Evolutionary conservation across 441 rosid genomes (phyloP).

Genomic region (Bruguiera hainesii): DNA sequence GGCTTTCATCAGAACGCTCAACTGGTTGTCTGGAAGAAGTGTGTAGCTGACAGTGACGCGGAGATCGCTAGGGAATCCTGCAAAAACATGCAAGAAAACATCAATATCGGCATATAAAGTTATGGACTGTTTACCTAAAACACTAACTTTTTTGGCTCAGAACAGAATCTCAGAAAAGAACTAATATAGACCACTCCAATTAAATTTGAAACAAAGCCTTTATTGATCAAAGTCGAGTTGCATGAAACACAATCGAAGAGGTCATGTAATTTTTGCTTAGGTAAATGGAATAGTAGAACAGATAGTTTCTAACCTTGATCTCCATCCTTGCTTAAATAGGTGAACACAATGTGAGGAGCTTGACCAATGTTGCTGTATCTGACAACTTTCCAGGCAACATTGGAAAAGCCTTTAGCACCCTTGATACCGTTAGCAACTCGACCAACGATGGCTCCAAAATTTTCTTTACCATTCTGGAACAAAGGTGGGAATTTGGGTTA

Average conservation of each 20-base stretch:
- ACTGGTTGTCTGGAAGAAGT: slow-evolving; percentile 27
- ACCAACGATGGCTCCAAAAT: neutral
- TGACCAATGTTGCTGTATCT: neutral
- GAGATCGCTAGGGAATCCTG: slow-evolving; percentile 77
- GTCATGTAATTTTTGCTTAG: too few species aligned
- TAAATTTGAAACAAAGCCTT: neutral
- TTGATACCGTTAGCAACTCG: neutral
- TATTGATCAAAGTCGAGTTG: neutral
- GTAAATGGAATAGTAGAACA: too few species aligned
- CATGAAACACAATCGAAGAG: too few species aligned
- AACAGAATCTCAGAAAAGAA: neutral
- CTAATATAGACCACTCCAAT: slow-evolving; percentile 7
- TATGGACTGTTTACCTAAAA: too few species aligned
- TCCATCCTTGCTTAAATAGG: neutral
- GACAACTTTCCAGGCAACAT: neutral
- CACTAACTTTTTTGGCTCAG: neutral
- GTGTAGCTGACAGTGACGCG: slow-evolving; percentile 41
- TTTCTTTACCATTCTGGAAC: neutral
- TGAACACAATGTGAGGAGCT: neutral
- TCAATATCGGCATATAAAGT: neutral
- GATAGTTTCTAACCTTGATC: neutral
- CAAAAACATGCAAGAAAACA: neutral
- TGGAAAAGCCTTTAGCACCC: neutral
- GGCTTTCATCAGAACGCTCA: slow-evolving; percentile 61
- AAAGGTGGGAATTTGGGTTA: neutral